Base-by-base conservation (phyloP, 129 eudicot genomes). In the Flaveria robusta region DNA sequence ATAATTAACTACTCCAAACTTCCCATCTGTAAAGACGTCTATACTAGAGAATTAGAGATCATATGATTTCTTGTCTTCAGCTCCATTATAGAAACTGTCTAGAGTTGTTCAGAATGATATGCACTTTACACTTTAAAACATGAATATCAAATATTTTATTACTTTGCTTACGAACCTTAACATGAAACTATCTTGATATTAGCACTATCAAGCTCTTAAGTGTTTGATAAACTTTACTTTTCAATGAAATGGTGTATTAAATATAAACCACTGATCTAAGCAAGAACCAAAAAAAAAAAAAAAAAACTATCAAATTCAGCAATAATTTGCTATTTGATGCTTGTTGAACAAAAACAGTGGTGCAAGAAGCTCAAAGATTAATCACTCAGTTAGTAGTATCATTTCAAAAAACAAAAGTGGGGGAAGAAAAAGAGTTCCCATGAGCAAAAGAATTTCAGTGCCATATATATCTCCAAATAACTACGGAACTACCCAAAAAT, bases 311-410 rank as follows among this genome's bases (percentile, higher is more conserved):
- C 18, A 24, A 60, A 60, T 24, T 3, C n/a, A 5, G 20, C 68
- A 62, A 62, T 19, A 23, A 24, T n/a, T 43, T 60, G 23, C 43
- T 24, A 11, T n/a, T 18, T 7, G 1, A 24, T 5, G 70, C 20
- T 7, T 22, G 12, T 15, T 26, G n/a, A 15, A 75, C 20, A 75
- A 26, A 63, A 46, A 77, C 58, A 68, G 45, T 26, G 59, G 20
- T 55, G 22, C 18, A 55, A 77, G 20, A 67, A 68, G 74, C 26
- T 77, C 74, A 77, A 77, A 67, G 59, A 39, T 67, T 5, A 55
- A 68, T 20, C 62, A 54, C 27, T 54, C 26, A 10, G 19, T 34
- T 34, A 34, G 39, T 58, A 23, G 59, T 15, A 74, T 54, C 56
- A 23, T 23, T 15, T 42, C 26, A 15, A 13, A 1, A 74, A 20